Conservation (phyloP, 805 yeast species). For the Candida maltosa region DNA sequence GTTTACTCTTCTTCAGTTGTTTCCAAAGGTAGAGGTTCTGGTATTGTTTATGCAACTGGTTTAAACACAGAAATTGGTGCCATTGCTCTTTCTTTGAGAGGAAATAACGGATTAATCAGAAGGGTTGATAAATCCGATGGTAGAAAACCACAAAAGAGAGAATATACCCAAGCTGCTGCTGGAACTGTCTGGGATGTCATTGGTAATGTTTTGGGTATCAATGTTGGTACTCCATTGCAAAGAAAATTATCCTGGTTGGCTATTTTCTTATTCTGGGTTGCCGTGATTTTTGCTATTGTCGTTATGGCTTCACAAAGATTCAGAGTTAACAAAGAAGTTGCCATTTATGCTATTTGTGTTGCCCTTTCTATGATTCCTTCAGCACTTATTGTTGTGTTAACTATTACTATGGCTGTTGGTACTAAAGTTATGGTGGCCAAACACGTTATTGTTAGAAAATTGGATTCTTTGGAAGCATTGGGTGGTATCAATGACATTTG, state of each 20-base stretch:
- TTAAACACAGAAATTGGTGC: constrained; percentile 39
- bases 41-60: constrained; percentile 38
- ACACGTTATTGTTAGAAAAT: constrained; percentile 34
- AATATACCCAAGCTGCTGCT: constrained; percentile 28
- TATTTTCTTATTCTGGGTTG: constrained; percentile 47
- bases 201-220: constrained; percentile 44
- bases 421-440: constrained; percentile 35
- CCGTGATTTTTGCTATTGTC: constrained; percentile 35
- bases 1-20: constrained; percentile 36
- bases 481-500: constrained; percentile 39
- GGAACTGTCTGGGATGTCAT: constrained; percentile 41
- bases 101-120: constrained; percentile 19
- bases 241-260: constrained; percentile 48
- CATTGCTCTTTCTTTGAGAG: constrained; percentile 33
- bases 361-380: constrained; percentile 41
- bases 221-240: constrained; percentile 46
- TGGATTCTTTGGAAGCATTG: constrained; percentile 36
- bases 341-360: constrained; percentile 39
- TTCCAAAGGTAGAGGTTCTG: constrained; percentile 40
- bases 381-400: constrained; percentile 34
- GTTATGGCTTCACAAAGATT: constrained; percentile 36
- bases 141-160: constrained; percentile 35
- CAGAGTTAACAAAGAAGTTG: constrained; percentile 30
- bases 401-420: constrained; percentile 40
- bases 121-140: constrained; percentile 33